phyloP scores from a whole-genome alignment of 768 basidiomycete species.

The Saitozyma sp. region DNA sequence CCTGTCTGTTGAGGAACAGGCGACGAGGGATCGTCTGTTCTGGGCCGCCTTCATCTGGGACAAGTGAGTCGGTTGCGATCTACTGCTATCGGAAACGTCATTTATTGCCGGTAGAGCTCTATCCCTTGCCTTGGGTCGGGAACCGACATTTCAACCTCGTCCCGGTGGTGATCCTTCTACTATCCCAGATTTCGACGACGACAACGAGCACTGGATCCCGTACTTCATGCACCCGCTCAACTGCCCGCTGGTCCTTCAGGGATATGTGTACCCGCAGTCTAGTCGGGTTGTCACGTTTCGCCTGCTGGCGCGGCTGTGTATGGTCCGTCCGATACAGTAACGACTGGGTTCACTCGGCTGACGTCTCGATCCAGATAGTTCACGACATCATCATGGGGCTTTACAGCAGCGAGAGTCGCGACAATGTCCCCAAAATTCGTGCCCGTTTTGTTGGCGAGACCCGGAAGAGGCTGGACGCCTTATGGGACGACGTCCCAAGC shows the following conservation, averaged over 20 bases:
- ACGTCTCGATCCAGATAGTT: conserved; percentile 5
- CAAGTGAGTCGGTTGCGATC: conserved; percentile 9
- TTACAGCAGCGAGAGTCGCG: conserved; percentile 11
- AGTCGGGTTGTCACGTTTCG: conserved; percentile 5
- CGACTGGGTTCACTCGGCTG: background rate
- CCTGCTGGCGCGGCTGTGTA: conserved; percentile 4
- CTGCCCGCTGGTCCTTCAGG: conserved; percentile 10
- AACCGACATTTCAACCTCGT: conserved; percentile 14
- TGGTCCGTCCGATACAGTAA: background rate
- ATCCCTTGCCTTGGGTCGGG: conserved; percentile 18
- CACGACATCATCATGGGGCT: conserved; percentile 19
- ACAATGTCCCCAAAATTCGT: background rate
- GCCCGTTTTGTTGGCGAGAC: conserved; percentile 9
- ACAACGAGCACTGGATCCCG: conserved; percentile 18
- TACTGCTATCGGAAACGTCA: background rate
- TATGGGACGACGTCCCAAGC: conserved; percentile 13
- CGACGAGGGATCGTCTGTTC: conserved; percentile 12
- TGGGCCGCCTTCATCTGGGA: conserved; percentile 27
- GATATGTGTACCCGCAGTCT: conserved; percentile 10
- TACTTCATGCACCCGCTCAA: conserved; percentile 13
- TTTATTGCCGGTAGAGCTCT: conserved; percentile 3
- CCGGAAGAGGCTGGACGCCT: conserved; percentile 5
- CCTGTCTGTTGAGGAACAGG: conserved; percentile 14
- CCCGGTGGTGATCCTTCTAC: conserved; percentile 10
- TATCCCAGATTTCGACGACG: conserved; percentile 17